Evolutionary conservation across 768 basidiomycete genomes (phyloP).

Genomic region (Termitomyces sp.): DNA sequence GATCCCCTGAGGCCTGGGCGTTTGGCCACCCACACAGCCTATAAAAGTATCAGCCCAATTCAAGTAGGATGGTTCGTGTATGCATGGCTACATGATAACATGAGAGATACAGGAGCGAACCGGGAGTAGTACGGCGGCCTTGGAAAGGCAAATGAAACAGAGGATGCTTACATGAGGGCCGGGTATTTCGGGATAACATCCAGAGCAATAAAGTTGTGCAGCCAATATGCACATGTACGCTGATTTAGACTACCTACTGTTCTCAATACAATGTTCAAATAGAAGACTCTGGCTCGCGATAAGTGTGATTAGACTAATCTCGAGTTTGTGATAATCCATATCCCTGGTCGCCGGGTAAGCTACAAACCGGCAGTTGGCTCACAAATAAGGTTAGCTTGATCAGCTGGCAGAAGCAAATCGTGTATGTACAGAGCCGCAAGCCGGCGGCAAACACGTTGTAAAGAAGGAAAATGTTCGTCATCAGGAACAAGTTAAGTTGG

Average conservation of each 20-base stretch:
- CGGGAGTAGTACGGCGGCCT: not conserved
- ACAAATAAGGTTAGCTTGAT: not conserved
- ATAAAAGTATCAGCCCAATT: not conserved
- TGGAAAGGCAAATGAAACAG: constrained; percentile 8
- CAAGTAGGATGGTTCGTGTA: not conserved
- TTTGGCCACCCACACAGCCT: not conserved
- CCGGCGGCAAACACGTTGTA: constrained; percentile 3
- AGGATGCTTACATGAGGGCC: constrained; percentile 7
- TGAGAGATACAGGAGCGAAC: constrained; percentile 4
- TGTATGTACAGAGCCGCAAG: constrained; percentile 1
- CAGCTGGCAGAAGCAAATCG: not conserved
- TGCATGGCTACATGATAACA: not conserved
- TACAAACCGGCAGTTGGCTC: not conserved
- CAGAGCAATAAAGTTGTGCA: constrained; percentile 4
- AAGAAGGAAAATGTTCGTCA: not conserved
- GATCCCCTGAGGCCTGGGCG: constrained; percentile 7
- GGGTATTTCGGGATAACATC: constrained; percentile 1
- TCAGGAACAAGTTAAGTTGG: not conserved
- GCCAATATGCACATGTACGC: not conserved
- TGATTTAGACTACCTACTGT: not conserved
- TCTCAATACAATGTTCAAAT: not conserved
- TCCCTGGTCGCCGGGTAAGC: not conserved
- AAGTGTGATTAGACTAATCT: not conserved
- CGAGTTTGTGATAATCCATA: not conserved
- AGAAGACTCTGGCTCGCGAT: not conserved